These are phyloP conservation scores for Tylopilus plumbeoviolaceoides DNA, from an alignment of 768 basidiomycete species.

Conservation along the genomic window DNA sequence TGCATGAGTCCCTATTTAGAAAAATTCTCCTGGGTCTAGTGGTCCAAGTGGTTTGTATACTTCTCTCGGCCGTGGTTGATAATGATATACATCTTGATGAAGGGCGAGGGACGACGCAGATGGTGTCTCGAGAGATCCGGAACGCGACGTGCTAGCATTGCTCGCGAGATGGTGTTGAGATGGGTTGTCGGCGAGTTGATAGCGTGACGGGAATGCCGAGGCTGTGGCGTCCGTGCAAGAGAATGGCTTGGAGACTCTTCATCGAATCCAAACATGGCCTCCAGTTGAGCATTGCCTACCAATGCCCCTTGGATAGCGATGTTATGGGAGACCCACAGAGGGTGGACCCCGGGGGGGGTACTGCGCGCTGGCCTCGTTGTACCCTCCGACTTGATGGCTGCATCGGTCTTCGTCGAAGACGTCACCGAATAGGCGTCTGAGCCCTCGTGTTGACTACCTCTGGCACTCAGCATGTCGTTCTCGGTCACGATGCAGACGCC, in stretches of 20 bases:
- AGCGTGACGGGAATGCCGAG: slow-evolving; percentile 45
- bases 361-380: slow-evolving; percentile 78
- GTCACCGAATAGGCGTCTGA: slow-evolving; percentile 70
- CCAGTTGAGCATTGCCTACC: slow-evolving; percentile 72
- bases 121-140: slow-evolving; percentile 36
- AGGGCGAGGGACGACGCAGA: slow-evolving; percentile 35
- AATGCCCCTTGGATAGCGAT: slow-evolving; percentile 35
- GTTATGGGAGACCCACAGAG: slow-evolving; percentile 63
- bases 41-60: slow-evolving; percentile 55
- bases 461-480: slow-evolving; percentile 58
- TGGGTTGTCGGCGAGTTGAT: slow-evolving; percentile 59
- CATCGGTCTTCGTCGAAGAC: slow-evolving; percentile 92
- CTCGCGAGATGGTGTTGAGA: slow-evolving; percentile 35
- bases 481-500: slow-evolving; percentile 61
- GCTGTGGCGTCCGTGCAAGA: slow-evolving; percentile 32
- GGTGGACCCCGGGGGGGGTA: slow-evolving; percentile 91
- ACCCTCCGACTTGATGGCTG: slow-evolving; percentile 92
- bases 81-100: slow-evolving; percentile 30
- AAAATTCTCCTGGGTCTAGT: slow-evolving; percentile 54
- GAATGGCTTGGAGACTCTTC: slow-evolving; percentile 46
- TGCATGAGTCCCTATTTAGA: slow-evolving; percentile 35
- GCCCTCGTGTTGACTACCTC: slow-evolving; percentile 39
- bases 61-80: slow-evolving; percentile 33
- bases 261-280: slow-evolving; percentile 94
- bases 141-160: slow-evolving; percentile 52